These are phyloP conservation scores for Arctostaphylos glauca DNA, from an alignment of 148 eudicot genomes.

Conservation along the genomic window DNA sequence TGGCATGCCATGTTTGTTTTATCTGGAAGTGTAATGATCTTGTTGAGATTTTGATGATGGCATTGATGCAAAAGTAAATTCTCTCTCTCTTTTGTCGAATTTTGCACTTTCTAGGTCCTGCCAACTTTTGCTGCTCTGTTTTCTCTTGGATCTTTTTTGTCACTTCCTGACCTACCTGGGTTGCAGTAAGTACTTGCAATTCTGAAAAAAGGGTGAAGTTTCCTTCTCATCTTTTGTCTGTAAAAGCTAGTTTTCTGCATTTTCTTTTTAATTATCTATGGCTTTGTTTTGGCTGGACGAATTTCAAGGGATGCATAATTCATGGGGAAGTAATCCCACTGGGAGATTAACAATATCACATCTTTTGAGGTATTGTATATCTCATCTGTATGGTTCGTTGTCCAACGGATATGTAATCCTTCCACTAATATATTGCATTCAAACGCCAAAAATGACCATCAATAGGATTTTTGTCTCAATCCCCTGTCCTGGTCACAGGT, in stretches of 20 bases:
- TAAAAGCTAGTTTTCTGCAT: not conserved
- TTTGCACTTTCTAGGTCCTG: conserved; percentile 56
- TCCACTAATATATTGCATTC: not conserved
- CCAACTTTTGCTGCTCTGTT: conserved; percentile 82
- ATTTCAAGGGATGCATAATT: not conserved
- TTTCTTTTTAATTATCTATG: not conserved
- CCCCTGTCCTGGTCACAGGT: not conserved
- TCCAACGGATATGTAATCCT: not conserved
- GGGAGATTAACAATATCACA: not conserved
- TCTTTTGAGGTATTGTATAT: not conserved
- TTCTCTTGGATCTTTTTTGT: conserved; percentile 33
- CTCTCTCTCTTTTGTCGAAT: conserved; percentile 8
- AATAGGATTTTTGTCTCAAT: too few relatives aligned
- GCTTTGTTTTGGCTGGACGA: not conserved
- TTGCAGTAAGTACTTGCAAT: conserved; percentile 50
- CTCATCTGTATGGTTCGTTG: not conserved
- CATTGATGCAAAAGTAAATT: not conserved
- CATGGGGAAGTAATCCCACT: not conserved
- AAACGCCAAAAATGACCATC: too few relatives aligned
- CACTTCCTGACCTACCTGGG: conserved; percentile 49
- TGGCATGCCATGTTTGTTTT: not conserved
- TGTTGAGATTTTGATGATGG: not conserved
- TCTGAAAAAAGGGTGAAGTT: not conserved
- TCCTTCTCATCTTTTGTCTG: not conserved
- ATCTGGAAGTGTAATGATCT: not conserved